phyloP scores from a whole-genome alignment of 345 rosid species.

The Gossypium rotundifolium region DNA sequence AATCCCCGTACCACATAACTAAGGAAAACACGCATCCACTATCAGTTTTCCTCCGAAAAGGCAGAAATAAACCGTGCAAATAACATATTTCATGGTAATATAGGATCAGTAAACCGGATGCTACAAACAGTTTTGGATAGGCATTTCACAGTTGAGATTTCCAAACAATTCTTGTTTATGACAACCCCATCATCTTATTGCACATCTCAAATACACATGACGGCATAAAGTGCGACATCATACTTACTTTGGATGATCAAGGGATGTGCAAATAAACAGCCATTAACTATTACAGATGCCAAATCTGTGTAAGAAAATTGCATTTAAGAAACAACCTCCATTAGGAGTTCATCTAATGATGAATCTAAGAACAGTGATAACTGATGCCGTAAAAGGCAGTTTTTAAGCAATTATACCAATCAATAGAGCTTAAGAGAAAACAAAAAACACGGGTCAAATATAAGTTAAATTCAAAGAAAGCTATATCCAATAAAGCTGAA shows the following conservation, averaged over 20 bases:
- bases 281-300: background rate
- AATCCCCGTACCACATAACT: background rate
- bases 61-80: background rate
- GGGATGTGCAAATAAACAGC: background rate
- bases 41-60: background rate
- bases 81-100: background rate
- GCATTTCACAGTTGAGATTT: background rate
- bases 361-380: background rate
- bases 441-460: background rate
- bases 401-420: background rate
- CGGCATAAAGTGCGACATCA: background rate
- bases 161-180: background rate
- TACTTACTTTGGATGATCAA: background rate
- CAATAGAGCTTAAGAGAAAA: background rate
- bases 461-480: background rate
- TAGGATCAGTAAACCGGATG: background rate
- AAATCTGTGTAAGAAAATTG: background rate
- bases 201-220: background rate
- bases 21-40: background rate
- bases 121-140: background rate
- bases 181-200: background rate
- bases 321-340: background rate
- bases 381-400: background rate
- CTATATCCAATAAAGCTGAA: background rate
- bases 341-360: background rate